Conservation (phyloP, 106 monocot genomes). For the Acorus calamus region DNA sequence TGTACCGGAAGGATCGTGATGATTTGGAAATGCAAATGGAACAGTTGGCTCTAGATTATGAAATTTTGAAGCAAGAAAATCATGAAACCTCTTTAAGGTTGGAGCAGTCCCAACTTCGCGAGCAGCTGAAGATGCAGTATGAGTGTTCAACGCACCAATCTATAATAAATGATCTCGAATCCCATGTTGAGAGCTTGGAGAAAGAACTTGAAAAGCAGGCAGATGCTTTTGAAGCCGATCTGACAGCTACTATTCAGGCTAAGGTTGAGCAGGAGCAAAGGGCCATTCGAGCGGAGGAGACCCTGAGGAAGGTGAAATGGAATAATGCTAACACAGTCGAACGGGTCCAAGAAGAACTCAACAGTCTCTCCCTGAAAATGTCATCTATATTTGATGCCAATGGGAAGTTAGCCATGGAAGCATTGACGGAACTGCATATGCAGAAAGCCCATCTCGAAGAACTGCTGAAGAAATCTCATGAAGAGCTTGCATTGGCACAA, state of each 20-base stretch:
- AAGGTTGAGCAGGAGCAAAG: constrained; percentile 81
- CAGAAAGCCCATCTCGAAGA: constrained; percentile 52
- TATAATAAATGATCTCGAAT: constrained; percentile 81
- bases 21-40: constrained; percentile 96
- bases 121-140: constrained; percentile 90
- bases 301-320: constrained; percentile 45
- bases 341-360: constrained; percentile 59
- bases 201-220: constrained; percentile 57
- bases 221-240: constrained; percentile 55
- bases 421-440: constrained; percentile 44
- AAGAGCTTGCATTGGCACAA: constrained; percentile 37
- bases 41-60: constrained; percentile 93
- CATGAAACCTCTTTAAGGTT: constrained; percentile 66
- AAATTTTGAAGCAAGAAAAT: constrained; percentile 96
- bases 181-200: constrained; percentile 66
- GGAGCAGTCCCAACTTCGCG: constrained; percentile 75
- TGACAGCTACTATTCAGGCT: constrained; percentile 23
- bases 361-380: constrained; percentile 44
- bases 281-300: constrained; percentile 68
- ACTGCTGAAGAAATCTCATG: constrained; percentile 38
- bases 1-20: constrained; percentile 87
- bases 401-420: constrained; percentile 49
- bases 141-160: constrained; percentile 88
- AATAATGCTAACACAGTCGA: constrained; percentile 48
- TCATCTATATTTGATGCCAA: constrained; percentile 53